Base-by-base conservation (phyloP, 164 flowering plant species). In the Nelumbo lutea region DNA sequence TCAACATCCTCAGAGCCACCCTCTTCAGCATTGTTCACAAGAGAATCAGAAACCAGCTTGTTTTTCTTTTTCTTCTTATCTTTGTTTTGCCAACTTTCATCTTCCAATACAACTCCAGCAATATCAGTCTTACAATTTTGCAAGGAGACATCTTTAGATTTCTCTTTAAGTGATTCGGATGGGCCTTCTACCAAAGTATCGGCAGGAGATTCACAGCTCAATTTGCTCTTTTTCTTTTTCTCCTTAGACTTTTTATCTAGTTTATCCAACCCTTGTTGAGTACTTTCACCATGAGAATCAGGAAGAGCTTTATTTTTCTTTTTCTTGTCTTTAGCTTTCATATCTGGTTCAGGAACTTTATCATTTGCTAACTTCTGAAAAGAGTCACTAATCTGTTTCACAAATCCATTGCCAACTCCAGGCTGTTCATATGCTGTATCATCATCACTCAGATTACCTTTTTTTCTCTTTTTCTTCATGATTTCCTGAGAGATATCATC, bases 311-410 rank as follows among this genome's bases (percentile, higher is more conserved):
- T 76, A 50, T 42, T 58, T 66, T 77, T 78, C 75, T 75, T 72
- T 64, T 75, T 72, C 70, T 72, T 77, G 56, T 74, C 77, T 71
- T 82, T 81, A 42, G 68, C 62, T 68, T 76, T 78, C 38, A 57
- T 51, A 41, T 43, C 15, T 14, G 39, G 41, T 43, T 59, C 70
- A 56, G 52, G 41, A 3, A 39, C 57, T 43, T 52, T 38, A 50
- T 60, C 68, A 64, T 72, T 48, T 42, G 44, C 57, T 63, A 44
- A 9, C 5, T 44, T 69, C 39, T 57, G 61, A 15, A 10, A 41
- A 27, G 69, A 47, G 15, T 64, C 46, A 62, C 68, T 59, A 47
- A 42, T 52, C 40, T 58, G 41, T 46, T 53, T 14, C 14, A 11
- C 15, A 42, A 27, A 42, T 57, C 48, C 51, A 14, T 63, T 9